phyloP scores from a whole-genome alignment of 768 basidiomycete species.

The Mycena galopus region DNA sequence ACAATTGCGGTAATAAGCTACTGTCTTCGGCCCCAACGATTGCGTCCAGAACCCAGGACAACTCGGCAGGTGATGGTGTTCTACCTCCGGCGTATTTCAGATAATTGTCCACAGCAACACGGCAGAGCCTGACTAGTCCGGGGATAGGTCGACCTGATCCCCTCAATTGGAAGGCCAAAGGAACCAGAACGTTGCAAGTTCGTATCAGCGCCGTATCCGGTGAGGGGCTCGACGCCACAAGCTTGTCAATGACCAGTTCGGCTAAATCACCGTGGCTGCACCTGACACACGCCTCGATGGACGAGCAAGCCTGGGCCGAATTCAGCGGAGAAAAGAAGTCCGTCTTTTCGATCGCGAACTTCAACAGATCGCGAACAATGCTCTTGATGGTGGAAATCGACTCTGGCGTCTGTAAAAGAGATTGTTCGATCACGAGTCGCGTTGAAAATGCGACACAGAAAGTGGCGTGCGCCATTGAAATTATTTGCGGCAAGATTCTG shows the following conservation, averaged over 20 bases:
- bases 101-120: background rate
- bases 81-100: background rate
- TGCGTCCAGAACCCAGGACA: slow-evolving; percentile 4
- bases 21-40: slow-evolving; percentile 1
- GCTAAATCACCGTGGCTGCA: slow-evolving; percentile 1
- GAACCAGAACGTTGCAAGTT: slow-evolving; percentile 1
- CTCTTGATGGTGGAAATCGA: background rate
- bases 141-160: background rate
- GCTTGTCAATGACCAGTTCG: slow-evolving; percentile 2
- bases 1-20: background rate
- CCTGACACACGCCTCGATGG: slow-evolving; percentile 14
- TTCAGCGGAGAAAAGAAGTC: slow-evolving; percentile 6
- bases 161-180: background rate
- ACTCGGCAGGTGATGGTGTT: slow-evolving; percentile 3
- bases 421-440: slow-evolving; percentile 1
- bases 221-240: background rate
- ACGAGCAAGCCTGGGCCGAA: background rate
- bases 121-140: slow-evolving; percentile 12
- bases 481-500: slow-evolving; percentile 12
- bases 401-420: slow-evolving; percentile 8
- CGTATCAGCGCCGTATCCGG: background rate
- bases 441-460: slow-evolving; percentile 7
- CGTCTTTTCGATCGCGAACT: slow-evolving; percentile 1
- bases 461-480: slow-evolving; percentile 5
- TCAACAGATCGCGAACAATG: slow-evolving; percentile 11